Base-by-base conservation (phyloP, 2,329 filamentous ascomycete species). In the Fusarium goolgardi region DNA sequence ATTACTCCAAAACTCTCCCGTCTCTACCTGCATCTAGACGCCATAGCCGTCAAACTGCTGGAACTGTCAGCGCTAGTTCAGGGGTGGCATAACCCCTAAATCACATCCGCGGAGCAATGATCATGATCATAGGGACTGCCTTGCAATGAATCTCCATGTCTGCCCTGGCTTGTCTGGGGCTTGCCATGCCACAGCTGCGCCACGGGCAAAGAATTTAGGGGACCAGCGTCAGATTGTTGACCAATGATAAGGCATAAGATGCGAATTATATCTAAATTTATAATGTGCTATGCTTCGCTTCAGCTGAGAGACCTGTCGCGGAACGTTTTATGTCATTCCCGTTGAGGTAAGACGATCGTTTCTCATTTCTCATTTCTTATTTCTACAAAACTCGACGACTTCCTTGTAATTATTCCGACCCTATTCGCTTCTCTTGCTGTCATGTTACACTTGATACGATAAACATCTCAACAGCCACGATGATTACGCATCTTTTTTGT, bases 121-220 rank as follows among this genome's bases (percentile, higher is more conserved):
- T 27, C 21, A 50, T 27, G 11, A 9, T 27, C 21, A 50, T 27
- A 13, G 15, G 27, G 15, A 50, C 4, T 3, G 13, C 34, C 25
- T 51, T 10, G 23, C 18, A n/a, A 32, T 16, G 20, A 20, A 13
- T 13, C 13, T 29, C 27, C 10, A 29, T 29, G 39, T 32, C 23
- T 53, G 37, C 34, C 49, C 37, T 25, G 23, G 39, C 29, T 20
- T 53, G 37, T 25, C 44, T 25, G 23, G n/a, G 46, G 55, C 54
- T 52, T 41, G 25, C 43, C 27, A 44, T 61, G 63, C 57, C 57
- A 49, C 58, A 41, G 55, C 69, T 71, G 66, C 69, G 69, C 69
- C 67, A 70, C 69, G 46, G 27, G 18, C 53, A 40, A 58, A 37
- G 21, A 40, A 41, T 41, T 23, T 57, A 53, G 44, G 41, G 64